Base-by-base conservation (phyloP, 23 red algal genomes). In the Gracilaria domingensis region DNA sequence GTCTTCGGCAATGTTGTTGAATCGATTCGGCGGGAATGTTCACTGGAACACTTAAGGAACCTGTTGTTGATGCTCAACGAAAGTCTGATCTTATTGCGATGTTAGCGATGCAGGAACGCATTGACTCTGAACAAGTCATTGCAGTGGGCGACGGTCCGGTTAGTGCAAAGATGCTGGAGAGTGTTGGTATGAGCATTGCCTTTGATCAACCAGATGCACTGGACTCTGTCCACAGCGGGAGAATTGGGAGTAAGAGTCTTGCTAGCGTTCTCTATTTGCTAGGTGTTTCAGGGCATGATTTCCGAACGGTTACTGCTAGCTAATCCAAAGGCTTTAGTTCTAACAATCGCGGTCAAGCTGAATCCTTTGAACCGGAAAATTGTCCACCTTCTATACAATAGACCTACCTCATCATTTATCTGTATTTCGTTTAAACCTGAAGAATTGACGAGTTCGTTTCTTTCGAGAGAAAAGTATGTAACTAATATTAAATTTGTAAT, bases 141-240 rank as follows among this genome's bases (percentile, higher is more conserved):
- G 97, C 94, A 6, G 91, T 99, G 21, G 97, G 97, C 18, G 97
- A 99, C 60, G 97, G 97, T 39, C 97, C 97, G 8, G 97, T 99
- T 17, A 92, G 85, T 49, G 69, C 89, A 17, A 85, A 94, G 76
- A 96, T 99, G 97, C 80, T 99, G 23, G 79, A 67, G 3, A 66
- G 47, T 12, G 97, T 94, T 13, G 97, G 97, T 17, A 81, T 99
- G 88, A 66, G 86, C 14, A 91, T 99, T 28, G 91, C 97, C 4
- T 96, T 96, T 93, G 97, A 99, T 66, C 97, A 99, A 82, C 91
- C 90, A 16, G 83, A 66, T 78, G 66, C 93, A 13, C 56, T 87
- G 30, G 93, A 91, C 30, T 83, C 87, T 17, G 42, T 84, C 12
- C 58, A 64, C 5, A 87, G 78, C 17, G 94, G 94, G 20, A 56